Evolutionary conservation across 1,284 basidiomycete species (phyloP).

Genomic region (Boletus smithii): DNA sequence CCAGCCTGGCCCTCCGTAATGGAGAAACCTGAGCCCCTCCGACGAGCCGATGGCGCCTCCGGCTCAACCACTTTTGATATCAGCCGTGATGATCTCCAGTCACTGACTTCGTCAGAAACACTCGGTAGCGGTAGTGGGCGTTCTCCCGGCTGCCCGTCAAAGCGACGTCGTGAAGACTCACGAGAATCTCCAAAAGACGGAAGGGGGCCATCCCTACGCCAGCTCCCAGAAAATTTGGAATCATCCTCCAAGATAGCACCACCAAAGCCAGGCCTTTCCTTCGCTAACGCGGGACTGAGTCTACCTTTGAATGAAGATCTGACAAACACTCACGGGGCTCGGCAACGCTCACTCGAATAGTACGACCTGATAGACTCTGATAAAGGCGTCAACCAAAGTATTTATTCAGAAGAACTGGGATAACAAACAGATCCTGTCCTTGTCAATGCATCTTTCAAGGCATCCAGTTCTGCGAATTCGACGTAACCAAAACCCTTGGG

Average conservation of each 20-base stretch:
- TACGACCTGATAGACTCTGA: constrained; percentile 74
- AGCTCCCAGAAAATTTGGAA: constrained; percentile 72
- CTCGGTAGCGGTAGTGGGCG: constrained; percentile 36
- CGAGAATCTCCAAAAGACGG: constrained; percentile 56
- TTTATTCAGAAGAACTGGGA: constrained; percentile 1
- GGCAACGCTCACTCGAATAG: constrained; percentile 89
- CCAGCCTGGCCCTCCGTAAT: constrained; percentile 48
- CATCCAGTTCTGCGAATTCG: constrained; percentile 84
- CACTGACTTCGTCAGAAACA: constrained; percentile 54
- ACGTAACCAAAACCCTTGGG: constrained; percentile 98
- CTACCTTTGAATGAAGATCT: background rate
- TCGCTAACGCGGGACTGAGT: constrained; percentile 47
- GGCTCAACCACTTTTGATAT: constrained; percentile 44
- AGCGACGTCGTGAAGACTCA: constrained; percentile 60
- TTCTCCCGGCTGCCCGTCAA: constrained; percentile 51
- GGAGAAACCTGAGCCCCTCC: constrained; percentile 56
- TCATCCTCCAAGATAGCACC: constrained; percentile 53
- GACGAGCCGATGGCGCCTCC: constrained; percentile 46
- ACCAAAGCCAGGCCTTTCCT: constrained; percentile 64
- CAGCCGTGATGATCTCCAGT: constrained; percentile 70
- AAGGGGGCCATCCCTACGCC: constrained; percentile 87
- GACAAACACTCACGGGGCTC: constrained; percentile 75
- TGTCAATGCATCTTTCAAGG: constrained; percentile 77
- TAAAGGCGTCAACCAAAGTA: constrained; percentile 10
- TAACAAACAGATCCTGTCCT: constrained; percentile 52